These are phyloP conservation scores for Sanghuangporus baumii DNA, from an alignment of 1,284 basidiomycete genomes.

Conservation along the genomic window DNA sequence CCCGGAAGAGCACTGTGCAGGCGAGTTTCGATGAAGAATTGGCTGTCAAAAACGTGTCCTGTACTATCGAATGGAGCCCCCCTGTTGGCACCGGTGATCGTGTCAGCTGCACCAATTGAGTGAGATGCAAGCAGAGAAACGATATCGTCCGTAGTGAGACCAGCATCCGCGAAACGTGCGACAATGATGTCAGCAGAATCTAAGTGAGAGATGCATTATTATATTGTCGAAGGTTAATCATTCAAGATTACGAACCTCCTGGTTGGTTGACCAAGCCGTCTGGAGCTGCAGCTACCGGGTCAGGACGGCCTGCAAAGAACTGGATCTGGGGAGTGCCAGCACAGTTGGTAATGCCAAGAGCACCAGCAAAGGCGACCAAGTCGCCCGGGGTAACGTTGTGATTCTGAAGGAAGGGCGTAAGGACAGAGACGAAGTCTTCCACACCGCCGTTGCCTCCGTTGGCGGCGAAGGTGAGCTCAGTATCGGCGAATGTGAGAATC, in stretches of 20 bases:
- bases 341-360: constrained; percentile 33
- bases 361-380: constrained; percentile 24
- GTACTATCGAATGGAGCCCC: constrained; percentile 37
- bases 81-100: constrained; percentile 26
- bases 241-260: constrained; percentile 20
- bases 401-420: constrained; percentile 28
- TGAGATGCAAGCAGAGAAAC: constrained; percentile 39
- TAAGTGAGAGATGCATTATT: background rate
- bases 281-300: constrained; percentile 30
- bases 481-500: constrained; percentile 31
- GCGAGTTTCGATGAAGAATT: constrained; percentile 35
- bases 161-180: constrained; percentile 35
- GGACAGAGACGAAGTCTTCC: constrained; percentile 30
- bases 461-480: constrained; percentile 9
- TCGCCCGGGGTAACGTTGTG: constrained; percentile 21
- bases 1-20: constrained; percentile 23
- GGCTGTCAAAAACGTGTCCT: constrained; percentile 32
- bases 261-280: constrained; percentile 36
- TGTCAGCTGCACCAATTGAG: constrained; percentile 33
- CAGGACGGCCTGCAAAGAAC: constrained; percentile 34
- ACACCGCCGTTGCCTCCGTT: constrained; percentile 31
- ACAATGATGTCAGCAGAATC: constrained; percentile 36
- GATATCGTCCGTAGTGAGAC: constrained; percentile 34
- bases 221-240: constrained; percentile 11
- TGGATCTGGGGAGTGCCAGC: constrained; percentile 35